A percentile compares a stretch with the other conserved stretches of the same genome.
Evolutionary conservation across 2,329 filamentous ascomycete species (phyloP).

Genomic region (Cordyceps cateniannulata): DNA sequence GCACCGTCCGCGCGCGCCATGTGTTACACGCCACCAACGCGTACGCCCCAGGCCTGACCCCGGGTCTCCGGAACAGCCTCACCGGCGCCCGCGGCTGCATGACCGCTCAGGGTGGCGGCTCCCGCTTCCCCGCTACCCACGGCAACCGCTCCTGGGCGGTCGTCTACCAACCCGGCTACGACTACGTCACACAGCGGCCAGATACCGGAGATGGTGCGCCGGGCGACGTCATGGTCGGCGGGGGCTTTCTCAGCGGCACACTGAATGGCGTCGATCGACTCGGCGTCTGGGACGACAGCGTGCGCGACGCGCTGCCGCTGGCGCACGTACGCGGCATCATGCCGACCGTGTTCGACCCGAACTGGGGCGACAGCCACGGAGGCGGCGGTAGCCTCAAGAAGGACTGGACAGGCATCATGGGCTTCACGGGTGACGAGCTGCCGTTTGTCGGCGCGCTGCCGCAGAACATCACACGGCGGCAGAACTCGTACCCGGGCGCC

Average conservation of each 20-base stretch:
- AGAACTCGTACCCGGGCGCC: not conserved
- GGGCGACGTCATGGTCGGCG: slow-evolving; percentile 48
- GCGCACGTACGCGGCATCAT: slow-evolving; percentile 37
- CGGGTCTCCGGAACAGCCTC: slow-evolving; percentile 39
- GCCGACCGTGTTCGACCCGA: slow-evolving; percentile 33
- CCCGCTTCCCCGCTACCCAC: slow-evolving; percentile 24
- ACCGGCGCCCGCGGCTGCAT: slow-evolving; percentile 42
- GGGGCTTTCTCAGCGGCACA: slow-evolving; percentile 39
- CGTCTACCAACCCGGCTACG: slow-evolving; percentile 39
- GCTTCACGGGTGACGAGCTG: slow-evolving; percentile 39
- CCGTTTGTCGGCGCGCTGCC: slow-evolving; percentile 42
- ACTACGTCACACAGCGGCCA: slow-evolving; percentile 46
- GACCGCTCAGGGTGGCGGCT: slow-evolving; percentile 40
- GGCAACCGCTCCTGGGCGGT: slow-evolving; percentile 44
- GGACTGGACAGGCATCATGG: slow-evolving; percentile 45
- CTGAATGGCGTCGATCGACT: slow-evolving; percentile 38
- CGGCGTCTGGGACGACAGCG: slow-evolving; percentile 40
- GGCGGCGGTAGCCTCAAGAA: slow-evolving; percentile 23
- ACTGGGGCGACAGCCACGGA: slow-evolving; percentile 25
- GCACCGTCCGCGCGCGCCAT: slow-evolving; percentile 38
- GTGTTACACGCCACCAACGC: slow-evolving; percentile 55
- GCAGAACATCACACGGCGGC: slow-evolving; percentile 13
- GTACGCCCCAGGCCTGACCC: slow-evolving; percentile 44
- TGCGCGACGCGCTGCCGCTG: slow-evolving; percentile 31
- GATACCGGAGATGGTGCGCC: slow-evolving; percentile 20